Base-by-base conservation (phyloP, 139 green algal genomes). In the Chlorella sp. region DNA sequence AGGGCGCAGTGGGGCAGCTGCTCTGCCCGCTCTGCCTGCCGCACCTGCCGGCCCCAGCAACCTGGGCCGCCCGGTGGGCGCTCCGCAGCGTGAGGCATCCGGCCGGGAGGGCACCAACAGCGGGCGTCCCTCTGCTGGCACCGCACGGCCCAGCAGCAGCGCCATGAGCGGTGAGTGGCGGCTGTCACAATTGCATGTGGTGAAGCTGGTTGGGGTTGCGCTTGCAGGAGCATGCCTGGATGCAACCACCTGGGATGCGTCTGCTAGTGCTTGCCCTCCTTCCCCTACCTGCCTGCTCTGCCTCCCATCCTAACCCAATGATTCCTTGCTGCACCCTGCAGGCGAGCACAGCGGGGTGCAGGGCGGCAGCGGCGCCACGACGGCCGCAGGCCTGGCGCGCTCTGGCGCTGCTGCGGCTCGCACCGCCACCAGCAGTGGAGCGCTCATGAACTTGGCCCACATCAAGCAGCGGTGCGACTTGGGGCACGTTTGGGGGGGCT, bases 281-380 rank as follows among this genome's bases (percentile, higher is more conserved):
- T n/a, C n/a, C n/a, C n/a, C n/a, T n/a, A n/a, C n/a, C n/a, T 60
- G 51, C 13, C 51, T 60, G 9, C 15, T 20, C 51, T 60, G 51
- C 21, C 11, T 60, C 3, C 51, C n/a, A n/a, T n/a, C n/a, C n/a
- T n/a, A n/a, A n/a, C n/a, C n/a, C 44, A 51, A 16, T 51, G 44
- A 6, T 51, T 6, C 44, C 44, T 51, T 51, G 7, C 9, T 51
- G 9, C n/a, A n/a, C n/a, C 20, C 21, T 81, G 74, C 74, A 82
- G 76, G 76, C 36, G 76, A 82, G 57, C 60, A 82, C 60, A 82
- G 76, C 76, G 76, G 76, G 34, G 39, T 82, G 12, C 76, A 82
- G 26, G 76, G 76, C 76, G 76, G 76, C 32, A 57, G 76, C 56
- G 74, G 51, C 12, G 55, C 34, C 32, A 32, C 32, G 0, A 68